phyloP scores from a whole-genome alignment of 139 green algal genomes.

The Haematococcus lacustris region DNA sequence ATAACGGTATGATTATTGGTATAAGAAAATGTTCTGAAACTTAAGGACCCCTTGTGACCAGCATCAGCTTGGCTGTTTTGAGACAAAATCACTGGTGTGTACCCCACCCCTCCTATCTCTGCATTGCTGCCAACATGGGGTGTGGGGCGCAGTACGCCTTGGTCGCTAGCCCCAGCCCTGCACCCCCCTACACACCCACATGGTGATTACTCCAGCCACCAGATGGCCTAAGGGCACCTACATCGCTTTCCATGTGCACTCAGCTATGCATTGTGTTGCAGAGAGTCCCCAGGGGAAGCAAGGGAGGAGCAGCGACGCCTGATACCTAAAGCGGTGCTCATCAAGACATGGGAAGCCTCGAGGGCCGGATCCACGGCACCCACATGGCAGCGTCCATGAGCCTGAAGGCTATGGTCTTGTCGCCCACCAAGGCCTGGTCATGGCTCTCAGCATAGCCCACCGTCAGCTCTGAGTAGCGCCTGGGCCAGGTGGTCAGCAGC shows the following conservation, averaged over 20 bases:
- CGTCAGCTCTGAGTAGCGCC: slow-evolving; percentile 71
- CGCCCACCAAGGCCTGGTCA: slow-evolving; percentile 33
- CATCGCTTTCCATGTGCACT: slow-evolving; percentile 69
- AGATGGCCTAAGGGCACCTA: slow-evolving; percentile 28
- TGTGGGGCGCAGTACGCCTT: too few relatives aligned
- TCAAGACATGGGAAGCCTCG: background rate
- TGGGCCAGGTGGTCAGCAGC: slow-evolving; percentile 1
- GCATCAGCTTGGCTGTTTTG: too few relatives aligned
- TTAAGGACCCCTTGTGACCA: too few relatives aligned
- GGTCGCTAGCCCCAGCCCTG: too few relatives aligned
- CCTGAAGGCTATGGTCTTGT: slow-evolving; percentile 25
- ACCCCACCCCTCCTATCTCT: too few relatives aligned
- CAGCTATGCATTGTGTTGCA: background rate
- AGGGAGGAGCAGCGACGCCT: background rate
- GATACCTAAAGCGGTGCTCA: background rate
- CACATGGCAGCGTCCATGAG: slow-evolving; percentile 20
- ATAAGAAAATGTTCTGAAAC: too few relatives aligned
- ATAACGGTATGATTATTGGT: too few relatives aligned
- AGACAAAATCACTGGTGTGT: too few relatives aligned
- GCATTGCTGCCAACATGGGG: too few relatives aligned
- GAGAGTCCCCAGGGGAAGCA: background rate
- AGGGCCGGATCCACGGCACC: slow-evolving; percentile 13
- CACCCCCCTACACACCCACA: background rate
- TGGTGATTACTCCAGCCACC: background rate
- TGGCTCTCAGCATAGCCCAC: slow-evolving; percentile 65